These are phyloP conservation scores for Pneumocystis murina DNA, from an alignment of 1,139 yeast genomes.

Conservation along the genomic window DNA sequence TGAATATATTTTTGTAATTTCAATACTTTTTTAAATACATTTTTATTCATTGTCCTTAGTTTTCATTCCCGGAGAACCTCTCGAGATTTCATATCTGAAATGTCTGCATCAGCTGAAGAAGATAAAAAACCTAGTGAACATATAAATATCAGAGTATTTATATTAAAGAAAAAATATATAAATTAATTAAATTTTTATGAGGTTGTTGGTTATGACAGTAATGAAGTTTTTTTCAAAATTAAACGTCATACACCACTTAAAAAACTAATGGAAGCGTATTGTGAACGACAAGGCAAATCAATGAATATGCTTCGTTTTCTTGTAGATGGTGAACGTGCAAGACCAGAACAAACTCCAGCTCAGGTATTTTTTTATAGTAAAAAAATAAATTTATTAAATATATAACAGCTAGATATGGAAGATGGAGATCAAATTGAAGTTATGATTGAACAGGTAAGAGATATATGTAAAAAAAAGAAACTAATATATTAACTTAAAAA, in stretches of 20 bases:
- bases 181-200: neutral
- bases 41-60: neutral
- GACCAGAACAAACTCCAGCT: slow-evolving; percentile 81
- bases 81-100: neutral
- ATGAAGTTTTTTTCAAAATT: slow-evolving; percentile 92
- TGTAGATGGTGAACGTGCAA: slow-evolving; percentile 83
- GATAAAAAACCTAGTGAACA: neutral
- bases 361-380: slow-evolving; percentile 26
- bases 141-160: neutral
- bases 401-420: slow-evolving; percentile 49
- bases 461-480: neutral
- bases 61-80: slow-evolving; percentile 20
- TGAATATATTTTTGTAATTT: neutral
- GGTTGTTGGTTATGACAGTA: slow-evolving; percentile 17
- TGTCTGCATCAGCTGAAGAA: neutral
- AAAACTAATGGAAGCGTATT: slow-evolving; percentile 94
- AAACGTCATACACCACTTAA: slow-evolving; percentile 83
- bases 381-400: neutral
- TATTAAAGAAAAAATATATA: neutral
- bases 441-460: slow-evolving; percentile 62
- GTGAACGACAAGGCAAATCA: slow-evolving; percentile 92
- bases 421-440: slow-evolving; percentile 96
- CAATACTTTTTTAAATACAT: too few species aligned
- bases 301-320: slow-evolving; percentile 70
- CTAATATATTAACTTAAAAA: neutral